These are phyloP conservation scores for Spathaspora passalidarum DNA, from an alignment of 805 yeast genomes.

Conservation along the genomic window DNA sequence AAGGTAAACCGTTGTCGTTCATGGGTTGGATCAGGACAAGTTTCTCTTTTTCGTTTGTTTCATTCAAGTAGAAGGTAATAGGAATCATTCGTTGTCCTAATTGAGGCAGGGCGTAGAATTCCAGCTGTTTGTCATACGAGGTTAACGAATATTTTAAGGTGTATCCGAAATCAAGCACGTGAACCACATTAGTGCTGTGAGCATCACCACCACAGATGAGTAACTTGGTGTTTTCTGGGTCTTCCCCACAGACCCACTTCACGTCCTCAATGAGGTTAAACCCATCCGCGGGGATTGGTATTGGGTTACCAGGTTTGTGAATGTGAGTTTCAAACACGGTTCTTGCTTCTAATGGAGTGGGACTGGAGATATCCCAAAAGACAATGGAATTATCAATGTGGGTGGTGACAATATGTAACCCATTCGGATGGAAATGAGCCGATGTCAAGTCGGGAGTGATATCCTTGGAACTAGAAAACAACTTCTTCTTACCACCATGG, in stretches of 20 bases:
- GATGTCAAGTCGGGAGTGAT: slow-evolving; percentile 34
- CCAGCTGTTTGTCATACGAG: slow-evolving; percentile 79
- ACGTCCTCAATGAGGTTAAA: slow-evolving; percentile 49
- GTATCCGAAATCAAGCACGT: slow-evolving; percentile 69
- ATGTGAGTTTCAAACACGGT: slow-evolving; percentile 63
- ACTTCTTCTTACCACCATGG: slow-evolving; percentile 39
- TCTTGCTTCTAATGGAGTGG: slow-evolving; percentile 71
- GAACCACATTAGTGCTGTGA: slow-evolving; percentile 25
- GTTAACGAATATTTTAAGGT: slow-evolving; percentile 79
- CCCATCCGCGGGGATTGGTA: slow-evolving; percentile 13
- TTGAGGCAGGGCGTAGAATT: slow-evolving; percentile 65
- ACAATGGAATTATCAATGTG: slow-evolving; percentile 83
- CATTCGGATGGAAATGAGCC: slow-evolving; percentile 89
- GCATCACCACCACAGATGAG: slow-evolving; percentile 69
- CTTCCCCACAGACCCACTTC: slow-evolving; percentile 75
- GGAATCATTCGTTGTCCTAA: slow-evolving; percentile 31
- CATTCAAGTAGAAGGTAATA: slow-evolving; percentile 20
- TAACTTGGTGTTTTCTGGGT: slow-evolving; percentile 77
- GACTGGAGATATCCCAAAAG: slow-evolving; percentile 90
- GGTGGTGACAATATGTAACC: slow-evolving; percentile 74
- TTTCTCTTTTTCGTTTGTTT: slow-evolving; percentile 19
- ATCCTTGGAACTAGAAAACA: slow-evolving; percentile 36
- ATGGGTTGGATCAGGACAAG: slow-evolving; percentile 30
- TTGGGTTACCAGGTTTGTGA: slow-evolving; percentile 46
- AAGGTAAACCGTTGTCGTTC: slow-evolving; percentile 53